Base-by-base conservation (phyloP, 2,329 filamentous ascomycete genomes). In the Niveomyces coronatus region DNA sequence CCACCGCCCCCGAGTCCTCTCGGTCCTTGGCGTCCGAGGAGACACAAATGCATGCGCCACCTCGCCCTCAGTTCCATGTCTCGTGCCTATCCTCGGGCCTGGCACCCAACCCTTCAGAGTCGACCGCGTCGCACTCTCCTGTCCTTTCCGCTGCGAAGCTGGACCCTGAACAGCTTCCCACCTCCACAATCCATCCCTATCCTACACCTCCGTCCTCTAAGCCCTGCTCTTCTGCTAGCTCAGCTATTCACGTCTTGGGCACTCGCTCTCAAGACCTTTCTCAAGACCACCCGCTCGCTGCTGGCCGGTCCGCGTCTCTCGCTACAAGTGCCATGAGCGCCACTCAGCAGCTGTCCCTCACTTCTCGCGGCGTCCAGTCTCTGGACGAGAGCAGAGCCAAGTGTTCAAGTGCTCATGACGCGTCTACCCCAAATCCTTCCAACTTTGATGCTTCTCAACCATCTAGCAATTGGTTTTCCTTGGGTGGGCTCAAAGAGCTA, bases 401-500 rank as follows among this genome's bases (percentile, higher is more conserved):
- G 16, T 18, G 26, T 24, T 31, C 34, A 16, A 17, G 29, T 5
- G 42, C 41, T 40, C 47, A 35, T 45, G 44, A 35, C 40, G 46
- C 40, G 62, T 22, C 64, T 55, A 60, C 67, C 50, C 63, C 58
- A 60, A 62, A 72, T 64, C 65, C 71, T 61, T 64, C 67, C 60
- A 57, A 56, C 45, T 45, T 56, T 46, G 52, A 55, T 46, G 47
- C 52, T 61, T 45, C 55, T 55, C 48, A 61, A 56, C 50, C 58
- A 53, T 58, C 60, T 47, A 54, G 61, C 57, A 63, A 73, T 57
- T 79, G 74, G 63, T 71, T 74, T 59, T 76, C 78, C 57, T 67
- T 76, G 69, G 70, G 74, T 63, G 72, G 75, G 67, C 71, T 82
- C 62, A 83, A 76, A 70, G 82, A 81, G 84, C 88, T 95, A 86